Evolutionary conservation across 148 eudicot genomes (phyloP).

Genomic region (Amaranthus cruentus): DNA sequence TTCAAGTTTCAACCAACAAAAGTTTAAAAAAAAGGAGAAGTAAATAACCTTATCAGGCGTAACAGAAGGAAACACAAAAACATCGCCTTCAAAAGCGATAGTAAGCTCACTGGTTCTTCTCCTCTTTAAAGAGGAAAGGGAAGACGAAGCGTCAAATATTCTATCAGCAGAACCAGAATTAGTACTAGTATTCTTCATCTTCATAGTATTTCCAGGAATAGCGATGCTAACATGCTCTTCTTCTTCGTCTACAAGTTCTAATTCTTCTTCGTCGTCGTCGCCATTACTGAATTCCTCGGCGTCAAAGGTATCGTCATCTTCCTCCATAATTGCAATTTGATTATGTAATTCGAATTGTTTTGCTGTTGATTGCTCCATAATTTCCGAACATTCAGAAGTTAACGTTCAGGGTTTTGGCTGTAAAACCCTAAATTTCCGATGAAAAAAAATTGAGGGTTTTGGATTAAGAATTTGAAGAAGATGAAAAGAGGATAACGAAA

Average conservation of each 20-base stretch:
- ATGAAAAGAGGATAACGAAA: constrained; percentile 1
- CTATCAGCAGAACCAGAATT: background rate
- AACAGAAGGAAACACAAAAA: constrained; percentile 53
- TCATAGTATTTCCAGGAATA: constrained; percentile 3
- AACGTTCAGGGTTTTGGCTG: background rate
- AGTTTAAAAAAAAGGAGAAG: background rate
- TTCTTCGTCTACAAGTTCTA: background rate
- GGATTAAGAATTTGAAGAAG: background rate
- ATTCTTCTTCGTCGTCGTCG: constrained; percentile 15
- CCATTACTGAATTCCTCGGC: constrained; percentile 25
- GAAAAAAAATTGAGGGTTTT: background rate
- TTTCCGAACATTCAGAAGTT: background rate
- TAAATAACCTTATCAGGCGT: constrained; percentile 61
- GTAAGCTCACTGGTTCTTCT: constrained; percentile 48
- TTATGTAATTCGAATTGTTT: background rate
- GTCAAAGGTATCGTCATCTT: constrained; percentile 17
- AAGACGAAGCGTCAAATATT: constrained; percentile 5
- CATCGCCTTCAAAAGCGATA: constrained; percentile 55
- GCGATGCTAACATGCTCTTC: constrained; percentile 17
- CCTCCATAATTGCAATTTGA: constrained; percentile 11
- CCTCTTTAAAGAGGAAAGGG: background rate
- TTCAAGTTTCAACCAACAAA: background rate
- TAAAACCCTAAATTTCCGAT: constrained; percentile 11
- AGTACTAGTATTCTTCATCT: background rate
- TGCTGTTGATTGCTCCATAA: constrained; percentile 15